phyloP scores from a whole-genome alignment of 1,284 basidiomycete genomes.

The Abortiporus biennis region DNA sequence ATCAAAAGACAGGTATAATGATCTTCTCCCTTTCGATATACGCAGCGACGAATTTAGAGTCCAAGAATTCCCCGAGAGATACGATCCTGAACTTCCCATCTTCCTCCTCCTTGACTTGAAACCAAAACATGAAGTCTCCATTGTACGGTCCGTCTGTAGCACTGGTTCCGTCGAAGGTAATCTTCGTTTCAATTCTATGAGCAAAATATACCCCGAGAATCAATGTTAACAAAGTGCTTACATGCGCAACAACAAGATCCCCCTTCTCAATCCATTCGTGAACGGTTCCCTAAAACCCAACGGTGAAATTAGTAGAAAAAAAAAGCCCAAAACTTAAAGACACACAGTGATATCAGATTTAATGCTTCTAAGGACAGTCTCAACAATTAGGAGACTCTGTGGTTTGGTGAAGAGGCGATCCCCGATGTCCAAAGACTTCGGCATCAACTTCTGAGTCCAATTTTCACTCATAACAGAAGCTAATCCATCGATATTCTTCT shows the following conservation, averaged over 20 bases:
- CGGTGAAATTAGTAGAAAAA: neutral
- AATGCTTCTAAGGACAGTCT: neutral
- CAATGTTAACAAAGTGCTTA: neutral
- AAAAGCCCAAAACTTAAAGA: neutral
- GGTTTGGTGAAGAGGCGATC: neutral
- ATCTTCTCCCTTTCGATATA: neutral
- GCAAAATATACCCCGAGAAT: no score
- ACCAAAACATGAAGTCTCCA: neutral
- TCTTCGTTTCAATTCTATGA: no score
- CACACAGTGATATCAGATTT: neutral
- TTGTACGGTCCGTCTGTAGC: neutral
- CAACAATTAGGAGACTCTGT: neutral
- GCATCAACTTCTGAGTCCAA: neutral
- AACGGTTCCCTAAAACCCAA: neutral
- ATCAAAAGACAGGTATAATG: no score
- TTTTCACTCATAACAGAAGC: neutral
- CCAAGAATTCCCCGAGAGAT: slow-evolving; percentile 1
- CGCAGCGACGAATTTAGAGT: slow-evolving; percentile 1
- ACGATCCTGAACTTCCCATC: neutral
- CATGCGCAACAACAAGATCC: neutral
- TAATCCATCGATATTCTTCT: neutral
- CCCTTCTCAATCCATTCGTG: neutral
- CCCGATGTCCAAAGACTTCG: neutral
- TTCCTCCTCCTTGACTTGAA: neutral
- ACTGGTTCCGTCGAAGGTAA: neutral